These are phyloP conservation scores for Gracilaria gracilis DNA, from an alignment of 23 red algal genomes.

Conservation along the genomic window DNA sequence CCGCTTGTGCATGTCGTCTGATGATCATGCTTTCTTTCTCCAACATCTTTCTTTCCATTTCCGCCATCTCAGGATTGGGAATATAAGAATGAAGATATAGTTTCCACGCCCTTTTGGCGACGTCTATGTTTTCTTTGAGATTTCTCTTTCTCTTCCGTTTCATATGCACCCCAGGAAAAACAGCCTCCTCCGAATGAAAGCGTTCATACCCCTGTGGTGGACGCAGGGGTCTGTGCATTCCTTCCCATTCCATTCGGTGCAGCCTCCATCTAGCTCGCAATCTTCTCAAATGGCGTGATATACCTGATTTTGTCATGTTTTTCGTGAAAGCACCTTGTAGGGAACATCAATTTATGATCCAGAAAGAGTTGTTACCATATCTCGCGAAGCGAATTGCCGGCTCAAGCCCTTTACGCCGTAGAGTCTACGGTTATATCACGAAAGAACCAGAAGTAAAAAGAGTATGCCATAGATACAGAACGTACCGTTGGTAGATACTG, in stretches of 20 bases:
- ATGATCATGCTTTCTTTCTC: slow-evolving; percentile 4
- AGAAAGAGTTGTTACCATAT: no score
- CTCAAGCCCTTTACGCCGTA: no score
- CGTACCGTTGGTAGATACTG: no score
- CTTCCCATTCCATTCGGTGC: slow-evolving; percentile 77
- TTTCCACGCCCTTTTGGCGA: slow-evolving; percentile 18
- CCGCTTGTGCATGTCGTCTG: background rate
- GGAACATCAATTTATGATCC: no score
- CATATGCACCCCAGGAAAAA: slow-evolving; percentile 39
- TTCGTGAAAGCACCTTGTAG: no score
- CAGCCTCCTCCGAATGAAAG: slow-evolving; percentile 13
- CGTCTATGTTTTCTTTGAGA: background rate
- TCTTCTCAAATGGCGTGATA: slow-evolving; percentile 38
- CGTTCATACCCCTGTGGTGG: slow-evolving; percentile 64
- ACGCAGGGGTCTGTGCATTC: slow-evolving; percentile 57
- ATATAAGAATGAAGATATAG: slow-evolving; percentile 59
- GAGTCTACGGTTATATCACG: no score
- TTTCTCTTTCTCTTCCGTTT: slow-evolving; percentile 28
- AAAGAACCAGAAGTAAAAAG: no score
- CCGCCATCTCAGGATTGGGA: slow-evolving; percentile 40
- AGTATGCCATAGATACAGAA: no score
- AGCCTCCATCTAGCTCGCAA: slow-evolving; percentile 59
- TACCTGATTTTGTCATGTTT: background rate
- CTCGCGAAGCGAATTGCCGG: no score
- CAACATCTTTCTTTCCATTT: slow-evolving; percentile 8